A percentile compares a stretch with the other conserved stretches of the same genome.
Evolutionary conservation across 2,329 filamentous ascomycete genomes (phyloP).

Genomic region (Arthrocladium fulminans): DNA sequence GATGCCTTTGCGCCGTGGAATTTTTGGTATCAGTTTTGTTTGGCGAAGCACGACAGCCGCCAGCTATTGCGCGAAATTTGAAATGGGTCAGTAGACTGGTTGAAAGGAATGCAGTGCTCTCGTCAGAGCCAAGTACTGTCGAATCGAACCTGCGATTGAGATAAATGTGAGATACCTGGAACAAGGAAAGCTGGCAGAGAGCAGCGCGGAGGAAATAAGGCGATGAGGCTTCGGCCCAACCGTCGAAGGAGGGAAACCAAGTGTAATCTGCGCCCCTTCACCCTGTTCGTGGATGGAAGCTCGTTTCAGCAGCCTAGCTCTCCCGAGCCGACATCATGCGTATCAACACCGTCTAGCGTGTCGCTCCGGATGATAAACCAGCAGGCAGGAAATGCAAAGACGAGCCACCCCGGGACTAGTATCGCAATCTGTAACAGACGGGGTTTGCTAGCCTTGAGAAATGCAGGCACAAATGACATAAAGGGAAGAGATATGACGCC

Average conservation of each 20-base stretch:
- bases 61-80: neutral
- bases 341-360: neutral
- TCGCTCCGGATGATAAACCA: neutral
- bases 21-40: neutral
- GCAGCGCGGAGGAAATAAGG: neutral
- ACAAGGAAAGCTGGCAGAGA: neutral
- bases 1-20: neutral
- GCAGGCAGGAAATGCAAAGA: conserved; percentile 3
- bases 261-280: too few relatives aligned
- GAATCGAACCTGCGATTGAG: neutral
- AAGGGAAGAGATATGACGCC: neutral
- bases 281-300: neutral
- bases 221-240: neutral
- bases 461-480: neutral
- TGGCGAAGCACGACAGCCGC: neutral
- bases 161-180: neutral
- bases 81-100: neutral
- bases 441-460: neutral
- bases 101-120: neutral
- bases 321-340: conserved; percentile 1
- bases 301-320: too few relatives aligned
- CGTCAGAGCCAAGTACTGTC: neutral
- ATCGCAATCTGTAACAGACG: conserved; percentile 1
- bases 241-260: too few relatives aligned
- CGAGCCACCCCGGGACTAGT: neutral